Evolutionary conservation across 352 stramenopile species (phyloP).

Genomic region (Pythium phragmiticola): DNA sequence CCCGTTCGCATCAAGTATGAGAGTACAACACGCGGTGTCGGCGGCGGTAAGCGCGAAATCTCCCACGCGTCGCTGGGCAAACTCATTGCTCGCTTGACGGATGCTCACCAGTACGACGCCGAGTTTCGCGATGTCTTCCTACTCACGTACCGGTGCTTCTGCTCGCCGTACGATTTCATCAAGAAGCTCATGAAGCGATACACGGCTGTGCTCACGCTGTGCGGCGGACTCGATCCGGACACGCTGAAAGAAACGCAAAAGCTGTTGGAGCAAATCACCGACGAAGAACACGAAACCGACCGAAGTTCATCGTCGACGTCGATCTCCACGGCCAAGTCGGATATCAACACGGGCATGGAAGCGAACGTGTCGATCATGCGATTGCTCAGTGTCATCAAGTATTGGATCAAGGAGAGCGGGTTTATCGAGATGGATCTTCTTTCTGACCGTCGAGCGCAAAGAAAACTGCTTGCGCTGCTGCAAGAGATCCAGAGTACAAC

Average conservation of each 20-base stretch:
- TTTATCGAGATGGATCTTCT: constrained; percentile 80
- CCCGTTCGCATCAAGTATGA: constrained; percentile 79
- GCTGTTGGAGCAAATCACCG: constrained; percentile 64
- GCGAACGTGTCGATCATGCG: constrained; percentile 88
- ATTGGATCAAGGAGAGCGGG: constrained; percentile 86
- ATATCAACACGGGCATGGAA: constrained; percentile 81
- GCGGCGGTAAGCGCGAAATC: constrained; percentile 71
- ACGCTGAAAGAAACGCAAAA: constrained; percentile 61
- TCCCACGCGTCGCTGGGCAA: constrained; percentile 85
- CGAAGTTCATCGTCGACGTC: constrained; percentile 57
- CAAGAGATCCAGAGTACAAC: constrained; percentile 77
- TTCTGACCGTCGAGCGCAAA: constrained; percentile 64
- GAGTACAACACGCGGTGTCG: constrained; percentile 50
- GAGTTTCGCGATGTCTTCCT: constrained; percentile 87
- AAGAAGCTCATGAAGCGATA: constrained; percentile 89
- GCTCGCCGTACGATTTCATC: constrained; percentile 82
- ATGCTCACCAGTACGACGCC: constrained; percentile 83
- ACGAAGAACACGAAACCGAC: constrained; percentile 61
- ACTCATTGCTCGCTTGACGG: constrained; percentile 77
- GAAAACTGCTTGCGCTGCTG: constrained; percentile 72
- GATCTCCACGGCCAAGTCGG: constrained; percentile 66
- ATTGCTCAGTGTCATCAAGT: constrained; percentile 84
- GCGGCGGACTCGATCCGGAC: constrained; percentile 43
- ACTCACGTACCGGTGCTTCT: constrained; percentile 81
- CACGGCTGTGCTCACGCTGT: constrained; percentile 66